These are phyloP conservation scores for Balamuthia mandrillaris DNA, from an alignment of 208 protist species.

Conservation along the genomic window DNA sequence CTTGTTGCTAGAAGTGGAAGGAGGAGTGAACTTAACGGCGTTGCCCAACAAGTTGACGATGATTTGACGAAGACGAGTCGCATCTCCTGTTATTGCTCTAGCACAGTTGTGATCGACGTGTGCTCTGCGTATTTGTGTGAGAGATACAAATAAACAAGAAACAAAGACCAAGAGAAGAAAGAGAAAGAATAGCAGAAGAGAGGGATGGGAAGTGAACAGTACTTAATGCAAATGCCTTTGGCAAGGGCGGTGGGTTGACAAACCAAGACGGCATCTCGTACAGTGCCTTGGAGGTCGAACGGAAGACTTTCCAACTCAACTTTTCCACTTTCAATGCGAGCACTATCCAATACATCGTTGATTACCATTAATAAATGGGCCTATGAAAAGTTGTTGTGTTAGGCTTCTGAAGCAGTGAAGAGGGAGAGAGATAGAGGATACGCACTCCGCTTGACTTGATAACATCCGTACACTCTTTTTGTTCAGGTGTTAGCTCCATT, in stretches of 20 bases:
- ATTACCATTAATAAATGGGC: neutral
- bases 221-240: neutral
- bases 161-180: too few species aligned
- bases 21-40: conserved; percentile 64
- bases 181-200: too few species aligned
- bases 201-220: too few species aligned
- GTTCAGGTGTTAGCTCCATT: neutral
- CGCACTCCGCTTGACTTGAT: neutral
- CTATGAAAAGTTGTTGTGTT: too few species aligned
- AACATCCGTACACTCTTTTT: neutral
- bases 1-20: too few species aligned
- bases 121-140: neutral
- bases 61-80: conserved; percentile 48
- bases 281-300: neutral
- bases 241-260: neutral
- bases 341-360: conserved; percentile 22
- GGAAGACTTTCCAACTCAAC: neutral
- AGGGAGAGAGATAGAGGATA: neutral
- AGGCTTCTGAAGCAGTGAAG: too few species aligned
- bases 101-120: neutral
- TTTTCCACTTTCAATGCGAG: neutral
- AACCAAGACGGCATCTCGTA: neutral
- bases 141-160: too few species aligned
- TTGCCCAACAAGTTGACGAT: conserved; percentile 59
- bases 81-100: neutral